Evolutionary conservation across 1,284 basidiomycete genomes (phyloP).

Genomic region (Trametes polyzona): DNA sequence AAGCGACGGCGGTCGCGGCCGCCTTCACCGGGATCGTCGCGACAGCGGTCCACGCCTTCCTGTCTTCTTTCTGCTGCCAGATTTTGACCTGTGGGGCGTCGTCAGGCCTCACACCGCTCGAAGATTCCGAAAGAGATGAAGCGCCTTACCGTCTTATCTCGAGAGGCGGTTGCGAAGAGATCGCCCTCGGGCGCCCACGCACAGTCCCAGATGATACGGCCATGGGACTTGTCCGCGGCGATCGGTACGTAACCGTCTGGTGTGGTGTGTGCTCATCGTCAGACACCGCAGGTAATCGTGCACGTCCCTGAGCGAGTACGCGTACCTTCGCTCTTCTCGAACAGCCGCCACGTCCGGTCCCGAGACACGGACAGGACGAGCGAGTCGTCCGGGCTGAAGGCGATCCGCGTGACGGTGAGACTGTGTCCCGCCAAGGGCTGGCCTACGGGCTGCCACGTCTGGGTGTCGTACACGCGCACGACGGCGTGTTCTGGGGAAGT

Average conservation of each 20-base stretch:
- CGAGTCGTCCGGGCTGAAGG: slow-evolving; percentile 85
- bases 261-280: neutral
- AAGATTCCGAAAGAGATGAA: too few relatives aligned
- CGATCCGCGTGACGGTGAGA: slow-evolving; percentile 88
- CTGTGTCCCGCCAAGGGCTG: slow-evolving; percentile 81
- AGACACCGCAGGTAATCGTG: too few relatives aligned
- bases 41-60: slow-evolving; percentile 52
- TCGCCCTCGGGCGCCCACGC: slow-evolving; percentile 78
- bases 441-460: slow-evolving; percentile 72
- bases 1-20: slow-evolving; percentile 74
- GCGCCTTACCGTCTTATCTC: slow-evolving; percentile 86
- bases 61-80: slow-evolving; percentile 51
- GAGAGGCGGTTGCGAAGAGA: slow-evolving; percentile 90
- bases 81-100: slow-evolving; percentile 63
- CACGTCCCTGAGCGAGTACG: neutral
- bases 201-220: slow-evolving; percentile 95
- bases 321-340: slow-evolving; percentile 51
- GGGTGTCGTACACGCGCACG: slow-evolving; percentile 81
- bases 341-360: slow-evolving; percentile 94
- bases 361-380: slow-evolving; percentile 85
- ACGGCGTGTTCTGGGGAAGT: slow-evolving; percentile 88
- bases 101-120: neutral
- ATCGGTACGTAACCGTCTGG: slow-evolving; percentile 60
- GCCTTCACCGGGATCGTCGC: slow-evolving; percentile 63
- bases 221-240: slow-evolving; percentile 83